Evolutionary conservation across 1,284 basidiomycete genomes (phyloP).

Genomic region (Cryptococcus sp.): DNA sequence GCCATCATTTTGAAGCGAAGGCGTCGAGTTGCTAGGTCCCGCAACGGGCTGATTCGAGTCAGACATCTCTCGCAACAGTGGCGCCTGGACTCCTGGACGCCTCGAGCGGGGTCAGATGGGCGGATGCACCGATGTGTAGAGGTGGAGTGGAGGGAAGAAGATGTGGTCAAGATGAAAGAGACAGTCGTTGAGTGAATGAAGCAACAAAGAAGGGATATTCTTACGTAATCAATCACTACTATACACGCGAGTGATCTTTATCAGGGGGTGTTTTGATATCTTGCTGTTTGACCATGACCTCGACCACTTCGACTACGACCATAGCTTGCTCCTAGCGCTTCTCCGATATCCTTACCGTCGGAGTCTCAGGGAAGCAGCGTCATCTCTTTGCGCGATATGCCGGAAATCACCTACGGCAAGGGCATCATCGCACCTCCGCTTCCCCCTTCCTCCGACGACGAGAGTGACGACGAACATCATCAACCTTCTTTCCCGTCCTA

Average conservation of each 20-base stretch:
- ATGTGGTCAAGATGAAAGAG: not conserved
- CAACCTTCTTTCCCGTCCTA: not conserved
- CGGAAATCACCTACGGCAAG: not conserved
- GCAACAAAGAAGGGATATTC: no score
- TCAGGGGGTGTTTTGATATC: no score
- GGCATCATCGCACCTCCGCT: not conserved
- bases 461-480: conserved; percentile 1
- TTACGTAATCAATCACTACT: no score
- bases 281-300: not conserved
- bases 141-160: not conserved
- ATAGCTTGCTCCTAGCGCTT: no score
- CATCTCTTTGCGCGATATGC: not conserved
- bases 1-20: conserved; percentile 15
- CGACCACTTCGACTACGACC: not conserved
- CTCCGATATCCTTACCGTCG: no score
- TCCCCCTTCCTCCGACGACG: not conserved
- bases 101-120: not conserved
- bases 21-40: no score
- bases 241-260: no score
- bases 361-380: no score
- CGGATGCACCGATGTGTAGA: not conserved
- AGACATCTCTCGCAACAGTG: not conserved
- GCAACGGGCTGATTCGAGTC: not conserved
- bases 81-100: not conserved
- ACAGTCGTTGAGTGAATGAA: no score